These are phyloP conservation scores for Mycena pura DNA, from an alignment of 768 basidiomycete species.

Conservation along the genomic window DNA sequence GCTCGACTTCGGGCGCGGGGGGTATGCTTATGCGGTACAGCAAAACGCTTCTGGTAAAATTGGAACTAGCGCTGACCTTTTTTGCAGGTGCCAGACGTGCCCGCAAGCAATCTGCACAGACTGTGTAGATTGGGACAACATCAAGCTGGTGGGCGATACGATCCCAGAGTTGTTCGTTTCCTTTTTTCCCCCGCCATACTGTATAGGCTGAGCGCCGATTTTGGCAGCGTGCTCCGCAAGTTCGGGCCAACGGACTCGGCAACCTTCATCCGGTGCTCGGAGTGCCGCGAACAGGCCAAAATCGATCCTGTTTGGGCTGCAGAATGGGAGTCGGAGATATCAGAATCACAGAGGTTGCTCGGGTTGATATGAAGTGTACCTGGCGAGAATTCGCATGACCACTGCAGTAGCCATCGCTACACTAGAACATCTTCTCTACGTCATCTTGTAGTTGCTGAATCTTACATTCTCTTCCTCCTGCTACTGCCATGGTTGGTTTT, in stretches of 20 bases:
- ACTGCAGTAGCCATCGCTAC: too few species aligned
- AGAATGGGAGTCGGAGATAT: slow-evolving; percentile 13
- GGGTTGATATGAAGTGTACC: slow-evolving; percentile 4
- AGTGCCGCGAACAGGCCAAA: slow-evolving; percentile 38
- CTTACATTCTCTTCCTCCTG: too few species aligned
- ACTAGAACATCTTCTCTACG: too few species aligned
- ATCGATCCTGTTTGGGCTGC: slow-evolving; percentile 11
- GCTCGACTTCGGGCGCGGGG: slow-evolving; percentile 53
- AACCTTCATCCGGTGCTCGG: slow-evolving; percentile 59
- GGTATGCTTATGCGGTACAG: slow-evolving; percentile 64
- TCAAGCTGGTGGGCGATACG: slow-evolving; percentile 58
- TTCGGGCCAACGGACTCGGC: slow-evolving; percentile 44
- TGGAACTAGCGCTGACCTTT: neutral
- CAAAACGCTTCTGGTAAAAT: neutral
- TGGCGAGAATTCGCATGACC: too few species aligned
- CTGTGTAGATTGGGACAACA: slow-evolving; percentile 57
- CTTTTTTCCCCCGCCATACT: neutral
- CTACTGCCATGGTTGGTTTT: too few species aligned
- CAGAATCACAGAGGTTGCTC: slow-evolving; percentile 9
- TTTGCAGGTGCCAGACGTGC: slow-evolving; percentile 63
- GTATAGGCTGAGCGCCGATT: neutral
- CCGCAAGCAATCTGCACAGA: slow-evolving; percentile 67
- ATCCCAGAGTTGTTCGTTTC: slow-evolving; percentile 62
- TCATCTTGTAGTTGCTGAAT: too few species aligned
- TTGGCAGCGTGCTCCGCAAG: slow-evolving; percentile 46